Evolutionary conservation across 192 early-diverging fungal genomes (phyloP), one percentile per base, ranked within the genome.

Genomic region (Haplosporangium gracile): DNA sequence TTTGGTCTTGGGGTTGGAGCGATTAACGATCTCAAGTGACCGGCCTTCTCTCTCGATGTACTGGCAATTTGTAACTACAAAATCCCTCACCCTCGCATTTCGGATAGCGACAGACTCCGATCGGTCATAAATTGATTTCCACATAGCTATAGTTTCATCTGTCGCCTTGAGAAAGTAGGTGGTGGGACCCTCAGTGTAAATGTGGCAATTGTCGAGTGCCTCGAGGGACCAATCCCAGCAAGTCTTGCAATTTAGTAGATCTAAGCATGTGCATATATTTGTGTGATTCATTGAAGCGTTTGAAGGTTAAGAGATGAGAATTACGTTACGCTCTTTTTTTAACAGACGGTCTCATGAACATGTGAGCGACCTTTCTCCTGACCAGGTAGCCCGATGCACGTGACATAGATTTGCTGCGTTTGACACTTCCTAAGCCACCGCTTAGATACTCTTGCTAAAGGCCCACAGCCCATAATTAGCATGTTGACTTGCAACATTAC

Each of bases 31-130:
- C 55, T 75, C 74, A 60, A 75, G 55, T 75, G 74, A 53, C 60
- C 60, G 74, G 32, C 74, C 74, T 18, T 75, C 74, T 75, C 74
- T 75, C 55, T 75, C 55, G 22, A 76, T 76, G 75, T 42, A 63
- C 57, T 76, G 51, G 53, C 75, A 76, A 76, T 76, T 65, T 13
- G 65, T 42, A 68, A 76, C 40, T 2, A 76, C 40, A 76, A 76
- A 76, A 8, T 45, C 32, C 57, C 39, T 76, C 55, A 76, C 2
- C n/a, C 40, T 55, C 75, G 26, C 75, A 13, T 55, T 74, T 55
- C 73, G 47, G 73, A 47, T 0, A 74, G 73, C 73, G 29, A 74
- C 43, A 47, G 73, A 53, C 16, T 76, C 40, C 40, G 39, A 65
- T 26, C 24, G 75, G 43, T 72, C 71, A 10, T 76, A 63, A 76